Base-by-base conservation (phyloP, 2,329 filamentous ascomycete species). In the Exophiala dermatitidis region DNA sequence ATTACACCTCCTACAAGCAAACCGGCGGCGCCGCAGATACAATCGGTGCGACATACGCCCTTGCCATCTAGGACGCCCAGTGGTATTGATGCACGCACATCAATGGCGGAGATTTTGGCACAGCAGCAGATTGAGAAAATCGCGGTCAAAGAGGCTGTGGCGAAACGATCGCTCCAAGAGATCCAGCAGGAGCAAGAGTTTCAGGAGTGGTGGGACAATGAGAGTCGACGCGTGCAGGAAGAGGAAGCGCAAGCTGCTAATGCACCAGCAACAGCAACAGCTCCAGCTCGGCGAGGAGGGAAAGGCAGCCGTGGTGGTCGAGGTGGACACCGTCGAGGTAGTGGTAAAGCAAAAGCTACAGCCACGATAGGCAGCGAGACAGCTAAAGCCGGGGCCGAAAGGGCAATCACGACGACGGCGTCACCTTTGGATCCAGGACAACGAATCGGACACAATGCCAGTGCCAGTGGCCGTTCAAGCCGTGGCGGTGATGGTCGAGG, bases 151-250 rank as follows among this genome's bases (percentile, higher is more conserved):
- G 90, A 95, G 66, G 88, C 90, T 0, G 72, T 68, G 9, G 88
- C 90, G 1, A 96, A 95, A 71, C 81, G 91, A 52, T 93, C 88
- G 59, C 73, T 98, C 31, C 84, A 94, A 65, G 93, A 97, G 59
- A 98, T 98, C 54, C 93, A 98, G 68, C 83, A 93, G 60, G 93
- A 98, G 70, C 93, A 98, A 66, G 89, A 89, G 48, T 98, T 98
- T 67, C 88, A 96, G 67, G 84, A 94, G 67, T 95, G 90, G 90
- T 95, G 90, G 90, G 88, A 94, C 61, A 83, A 86, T 58, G 90
- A 95, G 69, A 89, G 84, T 63, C 78, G 78, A 55, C 77, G 86
- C 30, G 80, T 85, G 36, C 84, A 85, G 59, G 81, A 85, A 60
- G 82, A 82, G 56, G 79, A 80, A 57, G 75, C 76, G 45, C 62